Evolutionary conservation across 306 rosid species (phyloP).

Genomic region (Citrullus amarus): DNA sequence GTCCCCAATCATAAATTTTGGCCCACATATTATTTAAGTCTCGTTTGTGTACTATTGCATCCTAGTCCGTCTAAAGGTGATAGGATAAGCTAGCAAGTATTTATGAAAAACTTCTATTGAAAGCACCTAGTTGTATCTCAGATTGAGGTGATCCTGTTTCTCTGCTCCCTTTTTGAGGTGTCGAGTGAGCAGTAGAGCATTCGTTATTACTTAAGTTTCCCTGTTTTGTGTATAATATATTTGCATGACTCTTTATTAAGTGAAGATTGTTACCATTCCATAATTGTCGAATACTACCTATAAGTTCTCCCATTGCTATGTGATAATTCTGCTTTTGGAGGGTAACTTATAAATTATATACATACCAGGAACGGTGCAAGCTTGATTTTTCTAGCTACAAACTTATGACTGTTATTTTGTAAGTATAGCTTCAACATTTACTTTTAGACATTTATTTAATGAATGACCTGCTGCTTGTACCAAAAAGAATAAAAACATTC

Average conservation of each 20-base stretch:
- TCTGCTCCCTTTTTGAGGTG: background rate
- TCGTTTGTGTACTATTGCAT: background rate
- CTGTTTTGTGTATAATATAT: background rate
- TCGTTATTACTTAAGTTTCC: background rate
- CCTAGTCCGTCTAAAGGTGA: background rate
- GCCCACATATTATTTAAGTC: background rate
- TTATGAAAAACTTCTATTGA: background rate
- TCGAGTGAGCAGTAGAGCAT: background rate
- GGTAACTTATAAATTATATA: background rate
- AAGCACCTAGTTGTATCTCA: background rate
- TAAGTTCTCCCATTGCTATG: background rate
- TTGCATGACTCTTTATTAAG: background rate
- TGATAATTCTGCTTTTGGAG: background rate
- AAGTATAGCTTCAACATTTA: background rate
- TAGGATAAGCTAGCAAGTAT: background rate
- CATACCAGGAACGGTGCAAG: background rate
- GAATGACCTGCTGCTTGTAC: background rate
- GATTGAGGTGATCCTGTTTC: background rate
- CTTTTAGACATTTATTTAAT: background rate
- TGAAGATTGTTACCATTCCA: background rate
- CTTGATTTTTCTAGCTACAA: conserved; percentile 4
- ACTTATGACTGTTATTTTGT: conserved; percentile 3
- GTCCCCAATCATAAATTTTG: background rate
- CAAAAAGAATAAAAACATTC: background rate
- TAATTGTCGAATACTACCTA: background rate